Percentiles rank a stretch among this genome's conserved stretches.
phyloP scores from a whole-genome alignment of 169 alveolate species.

The Pseudocohnilembus persalinus region DNA sequence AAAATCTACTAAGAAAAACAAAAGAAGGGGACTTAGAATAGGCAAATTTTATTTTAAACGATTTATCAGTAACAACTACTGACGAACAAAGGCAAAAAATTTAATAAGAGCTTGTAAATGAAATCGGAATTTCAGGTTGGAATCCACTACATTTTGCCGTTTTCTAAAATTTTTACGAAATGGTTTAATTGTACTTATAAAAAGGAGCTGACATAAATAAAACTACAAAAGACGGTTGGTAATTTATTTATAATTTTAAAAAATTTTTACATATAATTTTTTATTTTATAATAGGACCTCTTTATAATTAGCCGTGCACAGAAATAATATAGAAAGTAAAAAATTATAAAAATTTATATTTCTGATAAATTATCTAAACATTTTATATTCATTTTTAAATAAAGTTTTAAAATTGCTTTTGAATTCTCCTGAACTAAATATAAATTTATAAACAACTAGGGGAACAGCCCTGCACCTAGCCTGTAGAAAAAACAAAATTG shows the following conservation, averaged over 20 bases:
- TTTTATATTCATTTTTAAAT: no score
- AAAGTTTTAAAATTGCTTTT: not conserved
- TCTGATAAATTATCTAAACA: not conserved
- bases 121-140: constrained; percentile 28
- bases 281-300: no score
- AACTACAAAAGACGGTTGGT: constrained; percentile 37
- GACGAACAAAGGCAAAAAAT: constrained; percentile 17
- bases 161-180: constrained; percentile 7
- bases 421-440: not conserved
- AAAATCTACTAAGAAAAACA: not conserved
- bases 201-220: constrained; percentile 34
- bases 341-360: not conserved
- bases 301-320: constrained; percentile 29
- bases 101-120: constrained; percentile 14
- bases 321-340: constrained; percentile 25
- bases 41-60: constrained; percentile 14
- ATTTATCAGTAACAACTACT: constrained; percentile 6
- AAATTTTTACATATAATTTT: no score
- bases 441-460: not conserved
- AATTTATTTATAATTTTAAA: no score
- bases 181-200: constrained; percentile 11
- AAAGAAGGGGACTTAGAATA: constrained; percentile 9
- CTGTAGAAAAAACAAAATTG: not conserved
- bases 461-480: not conserved
- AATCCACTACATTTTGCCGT: constrained; percentile 49